Conservation (phyloP, 1,284 basidiomycete genomes). For the Bondarzewia mesenterica region DNA sequence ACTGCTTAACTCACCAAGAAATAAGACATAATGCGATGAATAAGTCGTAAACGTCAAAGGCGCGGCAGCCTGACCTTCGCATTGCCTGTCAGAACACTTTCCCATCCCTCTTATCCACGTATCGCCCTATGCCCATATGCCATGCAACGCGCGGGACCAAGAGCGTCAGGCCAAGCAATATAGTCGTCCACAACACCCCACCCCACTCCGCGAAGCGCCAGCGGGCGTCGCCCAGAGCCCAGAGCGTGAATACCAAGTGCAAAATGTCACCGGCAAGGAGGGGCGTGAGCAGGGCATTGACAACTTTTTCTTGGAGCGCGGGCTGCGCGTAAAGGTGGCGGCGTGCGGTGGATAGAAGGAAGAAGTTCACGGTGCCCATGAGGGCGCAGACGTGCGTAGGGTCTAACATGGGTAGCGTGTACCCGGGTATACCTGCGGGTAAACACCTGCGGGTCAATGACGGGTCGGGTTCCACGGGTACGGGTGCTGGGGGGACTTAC, state of each 20-base stretch:
- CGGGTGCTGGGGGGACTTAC: no score
- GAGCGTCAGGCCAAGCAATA: conserved; percentile 54
- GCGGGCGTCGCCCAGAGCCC: conserved; percentile 59
- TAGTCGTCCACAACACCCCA: conserved; percentile 58
- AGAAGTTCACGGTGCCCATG: conserved; percentile 60
- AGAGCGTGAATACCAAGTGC: conserved; percentile 59
- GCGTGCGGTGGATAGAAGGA: conserved; percentile 51
- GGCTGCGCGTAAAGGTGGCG: conserved; percentile 48
- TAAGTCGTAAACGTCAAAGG: no score
- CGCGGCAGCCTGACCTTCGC: no score
- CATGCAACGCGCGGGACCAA: conserved; percentile 62
- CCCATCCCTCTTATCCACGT: conserved; percentile 57
- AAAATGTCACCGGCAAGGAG: conserved; percentile 60
- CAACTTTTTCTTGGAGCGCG: conserved; percentile 63
- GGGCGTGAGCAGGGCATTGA: conserved; percentile 52
- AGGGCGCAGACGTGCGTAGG: conserved; percentile 72
- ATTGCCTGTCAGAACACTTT: no score
- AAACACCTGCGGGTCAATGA: no score
- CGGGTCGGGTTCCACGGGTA: no score
- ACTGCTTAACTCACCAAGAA: no score
- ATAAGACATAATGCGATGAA: no score
- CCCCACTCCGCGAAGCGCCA: conserved; percentile 58
- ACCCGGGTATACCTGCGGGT: no score
- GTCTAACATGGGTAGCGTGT: no score
- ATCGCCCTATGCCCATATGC: conserved; percentile 66